Evolutionary conservation across 1,139 yeast genomes (phyloP).

Genomic region (Magnusiomyces sp.): DNA sequence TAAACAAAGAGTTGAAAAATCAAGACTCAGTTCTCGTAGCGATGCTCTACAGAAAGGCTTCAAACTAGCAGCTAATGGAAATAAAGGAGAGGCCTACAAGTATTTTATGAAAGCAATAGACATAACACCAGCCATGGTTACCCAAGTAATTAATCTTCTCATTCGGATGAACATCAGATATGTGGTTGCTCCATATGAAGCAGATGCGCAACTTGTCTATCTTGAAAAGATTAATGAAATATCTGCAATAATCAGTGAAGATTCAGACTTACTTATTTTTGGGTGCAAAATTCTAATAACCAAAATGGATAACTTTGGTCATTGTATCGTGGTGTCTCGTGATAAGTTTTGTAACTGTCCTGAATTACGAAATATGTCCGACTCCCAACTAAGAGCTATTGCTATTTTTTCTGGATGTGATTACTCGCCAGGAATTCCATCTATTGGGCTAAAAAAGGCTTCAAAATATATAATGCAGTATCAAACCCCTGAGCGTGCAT

Average conservation of each 20-base stretch:
- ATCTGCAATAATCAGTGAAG: slow-evolving; percentile 87
- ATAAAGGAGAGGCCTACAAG: slow-evolving; percentile 52
- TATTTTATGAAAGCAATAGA: slow-evolving; percentile 73
- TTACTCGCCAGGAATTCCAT: slow-evolving; percentile 78
- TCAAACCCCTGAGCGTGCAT: slow-evolving; percentile 44
- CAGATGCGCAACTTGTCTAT: slow-evolving; percentile 94
- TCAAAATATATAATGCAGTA: slow-evolving; percentile 49
- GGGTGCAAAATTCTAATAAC: slow-evolving; percentile 75
- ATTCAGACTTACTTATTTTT: slow-evolving; percentile 83
- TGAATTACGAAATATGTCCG: slow-evolving; percentile 39
- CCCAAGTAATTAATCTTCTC: slow-evolving; percentile 64
- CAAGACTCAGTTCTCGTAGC: slow-evolving; percentile 44
- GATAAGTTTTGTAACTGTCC: slow-evolving; percentile 33
- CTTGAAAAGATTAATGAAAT: slow-evolving; percentile 68
- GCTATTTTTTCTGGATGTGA: slow-evolving; percentile 95
- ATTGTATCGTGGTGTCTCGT: slow-evolving; percentile 59
- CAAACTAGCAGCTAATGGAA: slow-evolving; percentile 43
- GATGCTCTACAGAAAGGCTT: slow-evolving; percentile 40
- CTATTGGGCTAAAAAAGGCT: slow-evolving; percentile 76
- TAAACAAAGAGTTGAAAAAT: slow-evolving; percentile 64
- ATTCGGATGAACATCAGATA: slow-evolving; percentile 52
- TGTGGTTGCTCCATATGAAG: slow-evolving; percentile 96
- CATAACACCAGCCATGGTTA: slow-evolving; percentile 88
- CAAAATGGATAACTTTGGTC: slow-evolving; percentile 65
- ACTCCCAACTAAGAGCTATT: slow-evolving; percentile 57